phyloP scores from a whole-genome alignment of 306 rosid genomes.

The Datisca glomerata region DNA sequence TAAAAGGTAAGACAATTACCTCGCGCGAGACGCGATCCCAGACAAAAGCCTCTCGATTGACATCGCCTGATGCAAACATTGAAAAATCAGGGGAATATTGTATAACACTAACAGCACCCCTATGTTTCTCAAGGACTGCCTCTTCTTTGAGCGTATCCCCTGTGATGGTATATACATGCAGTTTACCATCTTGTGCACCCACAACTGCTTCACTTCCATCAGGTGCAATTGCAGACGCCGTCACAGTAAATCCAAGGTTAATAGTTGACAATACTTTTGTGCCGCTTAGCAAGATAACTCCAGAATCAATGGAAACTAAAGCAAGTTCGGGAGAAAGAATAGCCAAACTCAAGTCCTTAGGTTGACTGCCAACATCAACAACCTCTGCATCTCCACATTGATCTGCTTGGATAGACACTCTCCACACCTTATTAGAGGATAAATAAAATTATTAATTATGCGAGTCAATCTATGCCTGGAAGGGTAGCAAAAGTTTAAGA shows the following conservation, averaged over 20 bases:
- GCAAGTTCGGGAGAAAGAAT: conserved; percentile 72
- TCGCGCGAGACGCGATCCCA: conserved; percentile 75
- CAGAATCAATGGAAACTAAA: conserved; percentile 67
- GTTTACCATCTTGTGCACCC: conserved; percentile 89
- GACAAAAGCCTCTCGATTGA: conserved; percentile 83
- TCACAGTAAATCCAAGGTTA: conserved; percentile 72
- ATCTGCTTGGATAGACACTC: conserved; percentile 52
- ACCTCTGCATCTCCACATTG: conserved; percentile 72
- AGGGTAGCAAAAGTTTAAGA: too few relatives aligned
- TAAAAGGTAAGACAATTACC: conserved; percentile 25
- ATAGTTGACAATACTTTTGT: conserved; percentile 58
- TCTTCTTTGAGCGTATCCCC: conserved; percentile 75
- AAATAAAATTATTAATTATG: too few relatives aligned
- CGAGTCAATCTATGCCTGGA: too few relatives aligned
- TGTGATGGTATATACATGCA: conserved; percentile 56
- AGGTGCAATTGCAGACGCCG: conserved; percentile 74
- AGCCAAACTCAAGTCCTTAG: conserved; percentile 80
- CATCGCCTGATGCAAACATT: conserved; percentile 96
- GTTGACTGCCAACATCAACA: conserved; percentile 88
- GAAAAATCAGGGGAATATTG: conserved; percentile 83
- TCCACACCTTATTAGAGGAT: conserved; percentile 39
- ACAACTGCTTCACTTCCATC: conserved; percentile 93
- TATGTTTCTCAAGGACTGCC: conserved; percentile 81
- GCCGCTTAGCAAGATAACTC: conserved; percentile 75
- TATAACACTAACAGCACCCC: conserved; percentile 80